Conservation (phyloP, 768 basidiomycete genomes). For the Brasilioporus rufonigricans region DNA sequence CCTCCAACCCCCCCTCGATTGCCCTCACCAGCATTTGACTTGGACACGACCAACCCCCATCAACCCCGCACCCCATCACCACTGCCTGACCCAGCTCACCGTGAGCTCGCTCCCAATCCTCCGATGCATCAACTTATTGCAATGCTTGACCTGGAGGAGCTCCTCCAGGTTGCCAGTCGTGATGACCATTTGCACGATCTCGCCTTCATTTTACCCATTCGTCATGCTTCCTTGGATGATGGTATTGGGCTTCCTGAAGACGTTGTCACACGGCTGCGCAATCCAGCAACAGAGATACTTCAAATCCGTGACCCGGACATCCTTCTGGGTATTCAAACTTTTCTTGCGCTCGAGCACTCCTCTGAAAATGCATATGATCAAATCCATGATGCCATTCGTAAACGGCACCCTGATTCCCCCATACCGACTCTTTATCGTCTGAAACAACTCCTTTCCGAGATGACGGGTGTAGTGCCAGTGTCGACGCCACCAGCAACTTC, state of each 20-base stretch:
- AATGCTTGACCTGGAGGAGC: no score
- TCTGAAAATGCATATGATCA: neutral
- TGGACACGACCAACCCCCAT: no score
- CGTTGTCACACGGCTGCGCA: neutral
- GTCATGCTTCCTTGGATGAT: neutral
- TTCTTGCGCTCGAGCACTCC: neutral
- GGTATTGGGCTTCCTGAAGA: neutral
- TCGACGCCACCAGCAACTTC: no score
- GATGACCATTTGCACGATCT: neutral
- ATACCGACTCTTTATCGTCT: neutral
- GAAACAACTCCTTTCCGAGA: neutral
- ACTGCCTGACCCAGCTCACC: no score
- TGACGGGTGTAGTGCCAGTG: no score
- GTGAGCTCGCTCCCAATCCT: no score
- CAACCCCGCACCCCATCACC: no score
- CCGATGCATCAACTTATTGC: no score
- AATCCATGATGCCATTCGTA: neutral
- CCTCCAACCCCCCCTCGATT: no score
- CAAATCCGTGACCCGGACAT: neutral
- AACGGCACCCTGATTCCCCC: neutral
- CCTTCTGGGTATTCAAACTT: neutral
- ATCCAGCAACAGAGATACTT: neutral
- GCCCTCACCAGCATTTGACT: no score
- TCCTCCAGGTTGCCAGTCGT: no score
- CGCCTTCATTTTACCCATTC: neutral